phyloP scores from a whole-genome alignment of 2,329 filamentous ascomycete species.

The Scedosporium aurantiacum region DNA sequence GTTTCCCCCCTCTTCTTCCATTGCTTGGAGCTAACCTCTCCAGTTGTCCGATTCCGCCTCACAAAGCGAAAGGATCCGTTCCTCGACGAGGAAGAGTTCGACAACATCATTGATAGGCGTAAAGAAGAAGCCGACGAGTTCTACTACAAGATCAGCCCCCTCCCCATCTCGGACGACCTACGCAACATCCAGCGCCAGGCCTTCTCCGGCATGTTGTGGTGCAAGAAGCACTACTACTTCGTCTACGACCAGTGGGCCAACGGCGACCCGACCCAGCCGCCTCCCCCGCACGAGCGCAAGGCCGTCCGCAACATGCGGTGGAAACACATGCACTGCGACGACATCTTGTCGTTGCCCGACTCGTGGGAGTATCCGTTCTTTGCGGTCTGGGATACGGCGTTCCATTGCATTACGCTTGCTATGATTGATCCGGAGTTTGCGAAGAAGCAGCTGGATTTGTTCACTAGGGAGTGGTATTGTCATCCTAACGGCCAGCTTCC shows the following conservation, averaged over 20 bases:
- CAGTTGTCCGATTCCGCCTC: conserved; percentile 82
- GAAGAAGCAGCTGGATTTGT: conserved; percentile 93
- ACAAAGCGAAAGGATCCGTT: conserved; percentile 66
- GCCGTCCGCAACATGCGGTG: conserved; percentile 76
- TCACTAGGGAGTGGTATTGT: conserved; percentile 98
- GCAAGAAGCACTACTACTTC: conserved; percentile 93
- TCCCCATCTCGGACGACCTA: conserved; percentile 87
- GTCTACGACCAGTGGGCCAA: conserved; percentile 98
- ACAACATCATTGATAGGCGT: conserved; percentile 78
- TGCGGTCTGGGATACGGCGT: conserved; percentile 92
- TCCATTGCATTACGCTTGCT: conserved; percentile 88
- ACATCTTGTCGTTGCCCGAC: conserved; percentile 94
- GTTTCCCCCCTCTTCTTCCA: conserved; percentile 10
- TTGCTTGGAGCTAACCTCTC: background rate
- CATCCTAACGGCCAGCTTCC: conserved; percentile 93
- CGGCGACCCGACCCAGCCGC: conserved; percentile 78
- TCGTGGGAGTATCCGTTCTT: conserved; percentile 99
- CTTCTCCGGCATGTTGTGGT: conserved; percentile 96
- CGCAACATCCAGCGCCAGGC: conserved; percentile 93
- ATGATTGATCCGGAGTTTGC: conserved; percentile 98
- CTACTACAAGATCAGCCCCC: conserved; percentile 82
- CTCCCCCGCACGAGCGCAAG: conserved; percentile 71
- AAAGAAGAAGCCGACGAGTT: conserved; percentile 92
- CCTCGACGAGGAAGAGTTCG: conserved; percentile 85
- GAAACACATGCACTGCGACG: conserved; percentile 91